These are phyloP conservation scores for Xylaria grammica DNA, from an alignment of 495 filamentous ascomycete species.

Conservation along the genomic window DNA sequence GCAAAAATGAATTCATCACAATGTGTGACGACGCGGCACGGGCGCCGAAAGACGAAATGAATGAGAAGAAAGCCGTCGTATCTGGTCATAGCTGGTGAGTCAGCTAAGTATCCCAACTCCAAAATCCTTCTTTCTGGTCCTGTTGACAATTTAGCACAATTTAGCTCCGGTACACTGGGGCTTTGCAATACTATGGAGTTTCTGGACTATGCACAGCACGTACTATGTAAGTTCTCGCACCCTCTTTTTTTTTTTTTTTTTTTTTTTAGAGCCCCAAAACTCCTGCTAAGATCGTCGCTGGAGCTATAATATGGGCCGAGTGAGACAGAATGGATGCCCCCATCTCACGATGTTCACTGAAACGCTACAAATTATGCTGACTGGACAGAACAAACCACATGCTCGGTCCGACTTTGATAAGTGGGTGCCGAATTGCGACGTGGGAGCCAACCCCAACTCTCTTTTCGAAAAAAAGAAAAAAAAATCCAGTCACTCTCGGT, in stretches of 20 bases:
- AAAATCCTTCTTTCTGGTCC: not conserved
- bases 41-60: not conserved
- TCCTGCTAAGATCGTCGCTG: not conserved
- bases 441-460: constrained; percentile 15
- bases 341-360: constrained; percentile 23
- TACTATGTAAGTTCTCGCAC: not conserved
- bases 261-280: too few relatives aligned
- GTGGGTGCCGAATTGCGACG: constrained; percentile 14
- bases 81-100: constrained; percentile 23
- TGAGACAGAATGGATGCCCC: constrained; percentile 11
- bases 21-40: constrained; percentile 24
- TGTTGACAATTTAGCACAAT: not conserved
- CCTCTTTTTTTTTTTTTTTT: not conserved
- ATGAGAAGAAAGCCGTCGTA: constrained; percentile 27
- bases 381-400: not conserved
- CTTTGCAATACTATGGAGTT: constrained; percentile 18
- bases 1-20: constrained; percentile 12
- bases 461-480: not conserved
- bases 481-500: not conserved
- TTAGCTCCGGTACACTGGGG: constrained; percentile 19
- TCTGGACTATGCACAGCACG: constrained; percentile 5
- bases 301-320: constrained; percentile 11
- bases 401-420: constrained; percentile 20
- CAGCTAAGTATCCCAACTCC: not conserved
- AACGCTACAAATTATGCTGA: constrained; percentile 1